phyloP scores from a whole-genome alignment of 2,329 filamentous ascomycete species.

The Colletotrichum simmondsii region DNA sequence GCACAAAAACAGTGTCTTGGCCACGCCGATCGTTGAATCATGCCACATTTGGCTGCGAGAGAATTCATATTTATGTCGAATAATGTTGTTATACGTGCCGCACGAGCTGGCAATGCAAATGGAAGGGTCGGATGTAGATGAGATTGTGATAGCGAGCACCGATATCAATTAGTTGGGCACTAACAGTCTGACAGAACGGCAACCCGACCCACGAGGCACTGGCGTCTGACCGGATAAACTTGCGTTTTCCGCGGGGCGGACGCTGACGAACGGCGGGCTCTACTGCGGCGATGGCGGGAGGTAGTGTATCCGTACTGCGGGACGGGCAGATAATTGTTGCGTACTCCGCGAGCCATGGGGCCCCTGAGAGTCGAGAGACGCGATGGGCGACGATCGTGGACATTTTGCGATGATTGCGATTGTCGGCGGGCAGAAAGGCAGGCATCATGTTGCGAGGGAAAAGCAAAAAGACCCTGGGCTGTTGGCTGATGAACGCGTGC shows the following conservation, averaged over 20 bases:
- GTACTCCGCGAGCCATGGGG: conserved; percentile 14
- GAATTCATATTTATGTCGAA: background rate
- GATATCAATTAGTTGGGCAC: background rate
- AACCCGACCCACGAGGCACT: background rate
- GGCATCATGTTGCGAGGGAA: conserved; percentile 7
- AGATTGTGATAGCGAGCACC: background rate
- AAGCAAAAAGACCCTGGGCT: conserved; percentile 11
- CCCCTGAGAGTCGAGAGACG: background rate
- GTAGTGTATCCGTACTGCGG: background rate
- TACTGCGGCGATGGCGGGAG: conserved; percentile 17
- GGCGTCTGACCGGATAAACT: conserved; percentile 11
- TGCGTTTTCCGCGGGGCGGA: conserved; percentile 19
- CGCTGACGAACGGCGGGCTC: conserved; percentile 14
- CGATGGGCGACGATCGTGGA: conserved; percentile 20
- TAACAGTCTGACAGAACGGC: background rate
- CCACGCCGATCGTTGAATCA: conserved; percentile 1
- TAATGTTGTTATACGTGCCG: conserved; percentile 1
- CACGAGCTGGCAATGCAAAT: conserved; percentile 7
- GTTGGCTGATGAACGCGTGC: background rate
- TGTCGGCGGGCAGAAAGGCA: conserved; percentile 7
- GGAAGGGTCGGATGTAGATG: background rate
- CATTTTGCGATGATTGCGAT: background rate
- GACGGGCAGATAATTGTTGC: conserved; percentile 27
- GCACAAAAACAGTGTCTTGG: background rate
- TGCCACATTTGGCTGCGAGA: background rate